Percentiles rank a stretch among this genome's conserved stretches.
Evolutionary conservation across 1,139 yeast genomes (phyloP).

Genomic region (Yamadazyma pseudoaaseri): DNA sequence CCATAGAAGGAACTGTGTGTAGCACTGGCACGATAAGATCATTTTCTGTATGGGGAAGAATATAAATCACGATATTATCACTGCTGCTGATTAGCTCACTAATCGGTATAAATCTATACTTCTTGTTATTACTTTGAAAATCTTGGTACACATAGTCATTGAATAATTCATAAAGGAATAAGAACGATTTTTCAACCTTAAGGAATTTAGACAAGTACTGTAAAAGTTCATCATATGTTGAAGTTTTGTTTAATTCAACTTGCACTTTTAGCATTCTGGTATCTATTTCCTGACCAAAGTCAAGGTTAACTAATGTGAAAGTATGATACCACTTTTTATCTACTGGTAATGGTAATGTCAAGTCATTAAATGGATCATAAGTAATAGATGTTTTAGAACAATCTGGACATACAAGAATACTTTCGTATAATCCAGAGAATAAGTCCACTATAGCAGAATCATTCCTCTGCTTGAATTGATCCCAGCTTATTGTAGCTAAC

Average conservation of each 20-base stretch:
- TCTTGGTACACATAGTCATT: conserved; percentile 67
- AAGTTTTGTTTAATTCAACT: conserved; percentile 68
- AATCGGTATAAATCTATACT: conserved; percentile 61
- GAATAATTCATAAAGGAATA: conserved; percentile 72
- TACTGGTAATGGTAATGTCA: conserved; percentile 86
- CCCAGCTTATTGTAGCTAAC: conserved; percentile 80
- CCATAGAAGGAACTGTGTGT: conserved; percentile 49
- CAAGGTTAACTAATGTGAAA: conserved; percentile 60
- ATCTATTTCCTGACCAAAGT: conserved; percentile 27
- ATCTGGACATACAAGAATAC: conserved; percentile 84
- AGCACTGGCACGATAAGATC: conserved; percentile 70
- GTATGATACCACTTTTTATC: conserved; percentile 71
- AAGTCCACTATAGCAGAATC: conserved; percentile 83
- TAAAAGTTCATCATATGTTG: conserved; percentile 66
- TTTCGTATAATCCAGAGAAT: conserved; percentile 87
- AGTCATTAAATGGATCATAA: conserved; percentile 90
- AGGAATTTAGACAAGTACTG: conserved; percentile 56
- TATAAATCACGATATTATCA: conserved; percentile 72
- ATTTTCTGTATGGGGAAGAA: conserved; percentile 46
- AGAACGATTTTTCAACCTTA: conserved; percentile 36
- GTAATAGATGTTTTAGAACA: conserved; percentile 83
- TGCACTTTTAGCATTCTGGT: conserved; percentile 44
- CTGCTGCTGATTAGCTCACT: conserved; percentile 63
- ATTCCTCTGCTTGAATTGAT: conserved; percentile 73
- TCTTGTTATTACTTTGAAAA: conserved; percentile 62